Evolutionary conservation across 2,329 filamentous ascomycete genomes (phyloP).

Genomic region (Teratosphaeria destructans): DNA sequence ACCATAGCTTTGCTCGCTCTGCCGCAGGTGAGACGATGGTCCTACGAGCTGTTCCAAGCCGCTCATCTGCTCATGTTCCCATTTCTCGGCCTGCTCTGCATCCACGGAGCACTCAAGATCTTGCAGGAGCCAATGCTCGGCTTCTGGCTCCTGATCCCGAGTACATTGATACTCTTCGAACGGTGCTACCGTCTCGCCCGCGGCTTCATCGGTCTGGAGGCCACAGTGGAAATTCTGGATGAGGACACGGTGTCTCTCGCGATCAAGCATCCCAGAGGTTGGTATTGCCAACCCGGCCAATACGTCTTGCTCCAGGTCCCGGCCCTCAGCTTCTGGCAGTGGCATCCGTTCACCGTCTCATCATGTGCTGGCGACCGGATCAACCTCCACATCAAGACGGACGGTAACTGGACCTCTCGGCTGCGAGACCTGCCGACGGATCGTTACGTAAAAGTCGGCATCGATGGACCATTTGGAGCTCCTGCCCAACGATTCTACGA

Average conservation of each 20-base stretch:
- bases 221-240: constrained; percentile 41
- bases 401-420: constrained; percentile 46
- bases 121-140: constrained; percentile 48
- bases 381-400: constrained; percentile 48
- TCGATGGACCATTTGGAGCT: constrained; percentile 49
- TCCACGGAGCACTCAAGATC: constrained; percentile 42
- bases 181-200: constrained; percentile 35
- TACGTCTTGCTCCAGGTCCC: constrained; percentile 49
- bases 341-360: constrained; percentile 51
- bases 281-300: constrained; percentile 47
- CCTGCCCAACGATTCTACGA: constrained; percentile 50
- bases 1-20: constrained; percentile 39
- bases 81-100: constrained; percentile 46
- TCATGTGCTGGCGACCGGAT: constrained; percentile 43
- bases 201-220: constrained; percentile 41
- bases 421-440: constrained; percentile 36
- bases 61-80: constrained; percentile 50
- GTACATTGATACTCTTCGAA: constrained; percentile 42
- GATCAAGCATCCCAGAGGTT: constrained; percentile 39
- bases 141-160: constrained; percentile 46
- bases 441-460: constrained; percentile 38
- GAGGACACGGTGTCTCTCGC: constrained; percentile 44
- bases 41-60: constrained; percentile 48
- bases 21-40: constrained; percentile 41
- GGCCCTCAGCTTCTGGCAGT: constrained; percentile 43